A percentile compares a stretch with the other conserved stretches of the same genome.
These are phyloP conservation scores for Aspergillus funiculosus DNA, from an alignment of 495 filamentous ascomycete genomes.

Conservation along the genomic window DNA sequence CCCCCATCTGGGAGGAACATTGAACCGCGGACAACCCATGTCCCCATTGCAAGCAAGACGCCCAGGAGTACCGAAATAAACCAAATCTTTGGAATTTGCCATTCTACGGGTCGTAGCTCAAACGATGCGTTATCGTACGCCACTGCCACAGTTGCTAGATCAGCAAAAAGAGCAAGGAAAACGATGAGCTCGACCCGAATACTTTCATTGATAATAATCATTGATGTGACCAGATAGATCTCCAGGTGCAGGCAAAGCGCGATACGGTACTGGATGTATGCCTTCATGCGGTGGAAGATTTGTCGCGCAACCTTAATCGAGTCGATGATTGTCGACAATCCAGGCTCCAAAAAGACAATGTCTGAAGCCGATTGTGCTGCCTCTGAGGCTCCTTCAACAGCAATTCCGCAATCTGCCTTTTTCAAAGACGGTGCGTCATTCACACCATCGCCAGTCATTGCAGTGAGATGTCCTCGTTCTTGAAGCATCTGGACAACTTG, in stretches of 20 bases:
- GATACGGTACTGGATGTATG: conserved; percentile 74
- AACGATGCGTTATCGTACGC: conserved; percentile 70
- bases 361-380: conserved; percentile 68
- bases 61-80: conserved; percentile 62
- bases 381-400: conserved; percentile 68
- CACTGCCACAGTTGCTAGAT: conserved; percentile 67
- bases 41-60: conserved; percentile 58
- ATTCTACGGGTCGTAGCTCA: conserved; percentile 64
- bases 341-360: conserved; percentile 70
- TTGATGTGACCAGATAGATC: conserved; percentile 66
- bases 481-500: conserved; percentile 96
- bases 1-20: conserved; percentile 62
- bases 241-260: conserved; percentile 69
- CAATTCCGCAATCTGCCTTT: conserved; percentile 79
- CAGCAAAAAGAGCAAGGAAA: conserved; percentile 68
- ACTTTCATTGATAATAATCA: conserved; percentile 69
- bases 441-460: conserved; percentile 98
- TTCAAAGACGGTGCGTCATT: conserved; percentile 96
- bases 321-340: conserved; percentile 67
- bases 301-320: conserved; percentile 70
- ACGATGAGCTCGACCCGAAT: conserved; percentile 62
- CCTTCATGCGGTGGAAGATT: conserved; percentile 77
- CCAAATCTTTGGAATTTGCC: conserved; percentile 75
- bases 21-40: conserved; percentile 62
- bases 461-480: conserved; percentile 91